phyloP scores from a whole-genome alignment of 2,329 filamentous ascomycete species.

The Westerdykella sp. region DNA sequence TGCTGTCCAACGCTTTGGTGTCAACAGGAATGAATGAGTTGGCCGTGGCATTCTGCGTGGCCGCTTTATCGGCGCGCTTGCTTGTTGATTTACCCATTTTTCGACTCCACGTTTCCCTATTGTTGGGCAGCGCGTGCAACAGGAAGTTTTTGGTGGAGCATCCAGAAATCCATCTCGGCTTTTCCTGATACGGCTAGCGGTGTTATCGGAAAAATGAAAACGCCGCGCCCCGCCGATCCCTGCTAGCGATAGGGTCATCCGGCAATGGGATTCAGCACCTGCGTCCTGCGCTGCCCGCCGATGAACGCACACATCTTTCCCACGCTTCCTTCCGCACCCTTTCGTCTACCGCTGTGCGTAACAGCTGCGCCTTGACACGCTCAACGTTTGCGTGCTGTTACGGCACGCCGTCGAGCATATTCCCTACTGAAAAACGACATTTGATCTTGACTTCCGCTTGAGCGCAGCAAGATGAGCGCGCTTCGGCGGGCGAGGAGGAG shows the following conservation, averaged over 20 bases:
- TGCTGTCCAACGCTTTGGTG: conserved; percentile 39
- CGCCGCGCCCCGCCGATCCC: too few species aligned
- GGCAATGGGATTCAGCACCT: too few species aligned
- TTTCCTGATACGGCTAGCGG: conserved; percentile 4
- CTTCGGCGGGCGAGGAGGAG: conserved; percentile 31
- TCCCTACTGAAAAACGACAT: conserved; percentile 17
- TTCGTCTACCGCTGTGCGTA: too few species aligned
- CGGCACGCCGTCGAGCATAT: too few species aligned
- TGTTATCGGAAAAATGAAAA: conserved; percentile 4
- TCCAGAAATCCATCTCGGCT: background rate
- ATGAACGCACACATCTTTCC: too few species aligned
- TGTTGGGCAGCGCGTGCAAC: background rate
- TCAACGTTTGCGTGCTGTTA: too few species aligned
- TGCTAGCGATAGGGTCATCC: too few species aligned
- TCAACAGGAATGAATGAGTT: conserved; percentile 20
- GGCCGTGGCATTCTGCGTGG: conserved; percentile 7
- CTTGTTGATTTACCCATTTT: conserved; percentile 30
- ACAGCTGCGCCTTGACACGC: too few species aligned
- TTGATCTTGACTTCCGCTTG: conserved; percentile 23
- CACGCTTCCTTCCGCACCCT: too few species aligned
- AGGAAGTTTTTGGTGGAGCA: conserved; percentile 29
- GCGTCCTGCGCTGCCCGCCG: too few species aligned
- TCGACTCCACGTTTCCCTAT: background rate
- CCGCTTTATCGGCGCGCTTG: conserved; percentile 17
- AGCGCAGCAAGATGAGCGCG: conserved; percentile 38